Conservation (phyloP, 2,329 filamentous ascomycete species). For the Microsporum audouinii region DNA sequence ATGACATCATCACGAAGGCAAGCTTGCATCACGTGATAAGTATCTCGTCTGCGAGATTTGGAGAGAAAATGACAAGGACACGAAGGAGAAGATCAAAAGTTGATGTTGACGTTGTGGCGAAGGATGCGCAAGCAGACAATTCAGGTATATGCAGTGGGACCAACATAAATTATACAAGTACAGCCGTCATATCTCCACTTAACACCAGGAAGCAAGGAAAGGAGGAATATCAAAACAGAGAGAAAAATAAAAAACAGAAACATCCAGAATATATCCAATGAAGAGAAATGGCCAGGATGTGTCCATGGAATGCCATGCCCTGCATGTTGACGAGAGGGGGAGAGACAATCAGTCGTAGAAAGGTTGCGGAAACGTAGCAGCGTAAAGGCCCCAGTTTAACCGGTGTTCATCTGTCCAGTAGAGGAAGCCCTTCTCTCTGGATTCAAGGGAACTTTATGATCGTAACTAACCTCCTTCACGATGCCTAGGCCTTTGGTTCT, state of each 20-base stretch:
- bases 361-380: background rate
- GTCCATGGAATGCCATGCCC: background rate
- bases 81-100: background rate
- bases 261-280: background rate
- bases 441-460: slow-evolving; percentile 47
- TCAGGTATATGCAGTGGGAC: background rate
- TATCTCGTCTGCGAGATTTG: background rate
- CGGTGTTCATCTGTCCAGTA: slow-evolving; percentile 9
- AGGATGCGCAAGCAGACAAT: background rate
- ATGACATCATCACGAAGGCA: background rate
- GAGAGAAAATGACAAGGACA: background rate
- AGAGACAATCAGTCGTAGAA: background rate
- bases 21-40: background rate
- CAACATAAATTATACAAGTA: background rate
- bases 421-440: slow-evolving; percentile 24
- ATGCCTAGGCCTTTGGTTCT: slow-evolving; percentile 92
- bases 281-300: background rate
- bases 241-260: background rate
- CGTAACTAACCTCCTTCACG: slow-evolving; percentile 83
- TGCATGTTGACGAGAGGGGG: background rate
- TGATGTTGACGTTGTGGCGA: background rate
- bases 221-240: background rate
- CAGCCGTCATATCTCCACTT: background rate
- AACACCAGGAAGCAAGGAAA: background rate
- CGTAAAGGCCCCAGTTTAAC: background rate